A percentile compares a stretch with the other conserved stretches of the same genome.
phyloP scores from a whole-genome alignment of 345 rosid species.

The Salix arbutifolia region DNA sequence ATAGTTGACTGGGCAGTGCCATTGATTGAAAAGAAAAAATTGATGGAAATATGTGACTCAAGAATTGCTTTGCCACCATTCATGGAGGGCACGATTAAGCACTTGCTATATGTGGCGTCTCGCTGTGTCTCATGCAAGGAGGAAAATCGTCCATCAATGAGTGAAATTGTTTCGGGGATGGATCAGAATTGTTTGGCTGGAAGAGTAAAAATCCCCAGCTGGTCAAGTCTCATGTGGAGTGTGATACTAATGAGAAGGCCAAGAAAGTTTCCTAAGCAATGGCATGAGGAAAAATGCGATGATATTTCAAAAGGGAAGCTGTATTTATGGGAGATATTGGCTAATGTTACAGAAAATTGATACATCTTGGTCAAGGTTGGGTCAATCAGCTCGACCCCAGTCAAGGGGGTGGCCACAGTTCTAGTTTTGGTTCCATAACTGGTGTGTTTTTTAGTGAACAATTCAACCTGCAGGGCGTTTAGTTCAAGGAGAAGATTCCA shows the following conservation, averaged over 20 bases:
- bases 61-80: conserved; percentile 33
- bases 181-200: conserved; percentile 27
- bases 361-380: not conserved
- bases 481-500: conserved; percentile 12
- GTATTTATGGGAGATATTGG: conserved; percentile 31
- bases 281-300: not conserved
- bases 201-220: conserved; percentile 33
- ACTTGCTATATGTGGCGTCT: conserved; percentile 46
- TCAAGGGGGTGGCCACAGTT: not conserved
- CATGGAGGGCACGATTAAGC: conserved; percentile 27
- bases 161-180: conserved; percentile 44
- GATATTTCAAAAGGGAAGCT: conserved; percentile 19
- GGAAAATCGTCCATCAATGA: conserved; percentile 41
- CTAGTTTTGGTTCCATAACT: not conserved
- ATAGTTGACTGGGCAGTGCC: conserved; percentile 66
- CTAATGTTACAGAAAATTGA: conserved; percentile 5
- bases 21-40: conserved; percentile 29
- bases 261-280: conserved; percentile 13
- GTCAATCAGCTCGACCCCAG: not conserved
- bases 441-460: not conserved
- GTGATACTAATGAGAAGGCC: conserved; percentile 29
- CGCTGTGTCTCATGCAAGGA: conserved; percentile 47
- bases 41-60: conserved; percentile 36
- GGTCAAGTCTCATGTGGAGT: conserved; percentile 39
- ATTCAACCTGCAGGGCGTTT: not conserved